Percentiles rank a stretch among this genome's conserved stretches.
These are phyloP conservation scores for Pseudocercospora fijiensis DNA, from an alignment of 2,329 filamentous ascomycete genomes.

Conservation along the genomic window DNA sequence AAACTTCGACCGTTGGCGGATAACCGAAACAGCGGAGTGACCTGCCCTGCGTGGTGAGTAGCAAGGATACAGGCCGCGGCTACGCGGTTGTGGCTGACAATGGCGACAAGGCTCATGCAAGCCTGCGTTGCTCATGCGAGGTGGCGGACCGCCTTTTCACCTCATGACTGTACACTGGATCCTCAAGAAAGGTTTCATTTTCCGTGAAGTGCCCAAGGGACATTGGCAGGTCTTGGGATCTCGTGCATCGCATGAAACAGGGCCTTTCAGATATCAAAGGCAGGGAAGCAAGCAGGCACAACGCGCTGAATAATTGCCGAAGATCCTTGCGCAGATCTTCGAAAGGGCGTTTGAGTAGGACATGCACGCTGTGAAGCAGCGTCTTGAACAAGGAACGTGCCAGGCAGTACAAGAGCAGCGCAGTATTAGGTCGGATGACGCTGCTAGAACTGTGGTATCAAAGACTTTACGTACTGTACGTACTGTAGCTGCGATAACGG, in stretches of 20 bases:
- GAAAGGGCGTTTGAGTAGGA: constrained; percentile 1
- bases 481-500: not conserved
- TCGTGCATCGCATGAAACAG: not conserved
- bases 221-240: not conserved
- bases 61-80: not conserved
- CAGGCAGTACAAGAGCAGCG: not conserved
- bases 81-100: not conserved
- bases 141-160: not conserved
- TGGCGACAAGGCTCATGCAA: constrained; percentile 1
- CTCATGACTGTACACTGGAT: not conserved
- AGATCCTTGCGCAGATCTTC: constrained; percentile 1
- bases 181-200: not conserved
- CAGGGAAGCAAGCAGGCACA: not conserved
- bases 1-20: not conserved
- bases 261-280: not conserved
- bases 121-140: not conserved
- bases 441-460: not conserved
- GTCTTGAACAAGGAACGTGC: not conserved
- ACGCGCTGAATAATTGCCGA: constrained; percentile 2
- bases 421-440: not conserved
- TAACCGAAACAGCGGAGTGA: not conserved
- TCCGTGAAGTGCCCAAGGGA: not conserved
- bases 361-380: not conserved
- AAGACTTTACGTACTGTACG: too few relatives aligned
- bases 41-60: not conserved